These are phyloP conservation scores for Magnusiomyces ingens DNA, from an alignment of 1,139 yeast genomes.

Conservation along the genomic window DNA sequence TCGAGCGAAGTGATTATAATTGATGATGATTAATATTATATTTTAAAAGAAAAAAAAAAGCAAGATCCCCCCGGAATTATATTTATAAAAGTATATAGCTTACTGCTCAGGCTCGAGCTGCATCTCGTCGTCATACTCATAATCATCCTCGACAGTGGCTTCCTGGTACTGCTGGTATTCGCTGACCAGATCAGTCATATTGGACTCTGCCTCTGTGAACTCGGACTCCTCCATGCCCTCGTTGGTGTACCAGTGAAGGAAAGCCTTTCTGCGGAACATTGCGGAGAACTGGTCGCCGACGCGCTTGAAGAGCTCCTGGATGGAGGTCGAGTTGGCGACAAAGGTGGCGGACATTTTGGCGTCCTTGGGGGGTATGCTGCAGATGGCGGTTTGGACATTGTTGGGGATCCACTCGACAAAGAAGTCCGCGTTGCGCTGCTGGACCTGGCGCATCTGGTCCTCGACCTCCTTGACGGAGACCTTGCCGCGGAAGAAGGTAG, in stretches of 20 bases:
- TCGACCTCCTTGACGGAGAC: slow-evolving; percentile 90
- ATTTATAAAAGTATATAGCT: slow-evolving; percentile 2
- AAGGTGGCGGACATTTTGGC: slow-evolving; percentile 87
- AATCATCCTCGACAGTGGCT: slow-evolving; percentile 57
- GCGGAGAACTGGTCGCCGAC: slow-evolving; percentile 85
- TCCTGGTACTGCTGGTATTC: slow-evolving; percentile 93
- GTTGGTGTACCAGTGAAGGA: slow-evolving; percentile 90
- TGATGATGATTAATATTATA: not conserved
- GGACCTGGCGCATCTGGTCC: slow-evolving; percentile 83
- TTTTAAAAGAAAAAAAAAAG: not conserved
- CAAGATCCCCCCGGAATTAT: not conserved
- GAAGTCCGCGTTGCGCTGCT: slow-evolving; percentile 70
- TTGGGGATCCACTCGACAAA: slow-evolving; percentile 97
- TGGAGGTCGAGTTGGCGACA: slow-evolving; percentile 86
- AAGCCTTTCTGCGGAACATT: slow-evolving; percentile 90
- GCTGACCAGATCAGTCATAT: slow-evolving; percentile 79
- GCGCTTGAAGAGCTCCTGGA: slow-evolving; percentile 84
- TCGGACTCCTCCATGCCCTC: slow-evolving; percentile 97
- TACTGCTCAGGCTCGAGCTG: slow-evolving; percentile 24
- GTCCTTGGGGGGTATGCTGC: slow-evolving; percentile 83
- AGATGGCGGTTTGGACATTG: slow-evolving; percentile 89
- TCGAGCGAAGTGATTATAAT: not conserved
- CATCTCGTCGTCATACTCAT: slow-evolving; percentile 20
- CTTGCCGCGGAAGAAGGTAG: slow-evolving; percentile 89
- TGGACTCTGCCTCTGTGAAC: slow-evolving; percentile 80